Percentiles rank a stretch among this genome's conserved stretches.
These are phyloP conservation scores for Fusarium aywerte DNA, from an alignment of 2,329 filamentous ascomycete species.

Conservation along the genomic window DNA sequence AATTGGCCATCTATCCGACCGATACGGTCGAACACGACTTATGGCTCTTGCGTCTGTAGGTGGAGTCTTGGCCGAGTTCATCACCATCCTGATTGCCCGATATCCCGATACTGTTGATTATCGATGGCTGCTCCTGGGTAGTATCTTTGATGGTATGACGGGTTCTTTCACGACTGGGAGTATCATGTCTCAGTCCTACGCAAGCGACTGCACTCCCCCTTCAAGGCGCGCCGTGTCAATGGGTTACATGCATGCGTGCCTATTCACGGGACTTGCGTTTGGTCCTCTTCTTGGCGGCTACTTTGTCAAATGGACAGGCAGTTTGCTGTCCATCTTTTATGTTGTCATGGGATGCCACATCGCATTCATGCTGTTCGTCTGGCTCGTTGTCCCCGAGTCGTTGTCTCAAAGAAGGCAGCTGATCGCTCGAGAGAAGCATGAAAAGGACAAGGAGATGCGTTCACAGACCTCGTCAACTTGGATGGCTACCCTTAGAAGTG, in stretches of 20 bases:
- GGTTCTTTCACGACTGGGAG: constrained; percentile 90
- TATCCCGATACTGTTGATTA: constrained; percentile 79
- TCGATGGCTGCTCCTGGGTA: constrained; percentile 80
- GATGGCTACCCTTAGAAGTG: constrained; percentile 53
- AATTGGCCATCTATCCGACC: constrained; percentile 85
- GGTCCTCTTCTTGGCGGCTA: constrained; percentile 86
- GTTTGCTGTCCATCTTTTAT: constrained; percentile 86
- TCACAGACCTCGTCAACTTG: constrained; percentile 39
- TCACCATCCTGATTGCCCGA: constrained; percentile 81
- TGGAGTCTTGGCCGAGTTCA: constrained; percentile 76
- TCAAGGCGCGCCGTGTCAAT: constrained; percentile 84
- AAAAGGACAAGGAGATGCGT: constrained; percentile 56
- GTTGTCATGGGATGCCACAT: constrained; percentile 77
- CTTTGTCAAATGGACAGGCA: constrained; percentile 79
- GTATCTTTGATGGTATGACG: constrained; percentile 81
- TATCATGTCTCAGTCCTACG: constrained; percentile 83
- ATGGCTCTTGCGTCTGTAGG: constrained; percentile 79
- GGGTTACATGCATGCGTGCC: constrained; percentile 87
- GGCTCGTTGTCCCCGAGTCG: constrained; percentile 84
- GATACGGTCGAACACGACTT: constrained; percentile 81
- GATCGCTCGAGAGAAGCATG: constrained; percentile 75
- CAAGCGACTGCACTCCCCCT: constrained; percentile 86
- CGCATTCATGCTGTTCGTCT: constrained; percentile 77
- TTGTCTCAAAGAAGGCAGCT: constrained; percentile 78
- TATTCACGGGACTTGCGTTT: constrained; percentile 89